Conservation (phyloP, 768 basidiomycete genomes). For the Trametes coccinea region DNA sequence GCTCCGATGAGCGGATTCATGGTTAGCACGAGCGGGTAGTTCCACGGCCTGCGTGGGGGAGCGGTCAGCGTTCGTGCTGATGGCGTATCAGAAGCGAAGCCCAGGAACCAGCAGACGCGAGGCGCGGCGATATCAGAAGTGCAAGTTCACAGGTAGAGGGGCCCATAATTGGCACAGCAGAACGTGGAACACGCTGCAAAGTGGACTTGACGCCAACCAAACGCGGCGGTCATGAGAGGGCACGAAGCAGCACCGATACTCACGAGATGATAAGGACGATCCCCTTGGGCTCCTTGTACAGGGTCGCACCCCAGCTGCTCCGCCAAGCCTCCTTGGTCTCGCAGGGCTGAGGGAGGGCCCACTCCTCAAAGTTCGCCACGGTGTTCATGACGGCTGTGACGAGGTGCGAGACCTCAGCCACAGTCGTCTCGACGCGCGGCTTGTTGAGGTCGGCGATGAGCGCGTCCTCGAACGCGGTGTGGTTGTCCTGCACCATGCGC, state of each 20-base stretch:
- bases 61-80: not conserved
- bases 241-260: conserved; percentile 28
- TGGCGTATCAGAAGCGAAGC: not conserved
- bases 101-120: not conserved
- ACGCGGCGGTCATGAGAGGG: conserved; percentile 2
- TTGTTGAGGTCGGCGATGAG: conserved; percentile 33
- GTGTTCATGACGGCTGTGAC: conserved; percentile 44
- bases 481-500: conserved; percentile 62
- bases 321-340: conserved; percentile 45
- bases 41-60: conserved; percentile 53
- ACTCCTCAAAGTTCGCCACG: conserved; percentile 55
- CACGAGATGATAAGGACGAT: conserved; percentile 62
- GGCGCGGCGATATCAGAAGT: not conserved
- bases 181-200: not conserved
- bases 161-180: not conserved
- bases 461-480: conserved; percentile 50
- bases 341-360: conserved; percentile 49
- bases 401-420: conserved; percentile 45
- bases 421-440: conserved; percentile 25
- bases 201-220: not conserved
- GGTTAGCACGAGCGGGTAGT: conserved; percentile 58
- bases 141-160: not conserved
- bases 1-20: conserved; percentile 67
- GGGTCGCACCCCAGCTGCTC: conserved; percentile 50
- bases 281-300: conserved; percentile 61